Base-by-base conservation (phyloP, 805 yeast genomes). In the Lachancea fermentati region DNA sequence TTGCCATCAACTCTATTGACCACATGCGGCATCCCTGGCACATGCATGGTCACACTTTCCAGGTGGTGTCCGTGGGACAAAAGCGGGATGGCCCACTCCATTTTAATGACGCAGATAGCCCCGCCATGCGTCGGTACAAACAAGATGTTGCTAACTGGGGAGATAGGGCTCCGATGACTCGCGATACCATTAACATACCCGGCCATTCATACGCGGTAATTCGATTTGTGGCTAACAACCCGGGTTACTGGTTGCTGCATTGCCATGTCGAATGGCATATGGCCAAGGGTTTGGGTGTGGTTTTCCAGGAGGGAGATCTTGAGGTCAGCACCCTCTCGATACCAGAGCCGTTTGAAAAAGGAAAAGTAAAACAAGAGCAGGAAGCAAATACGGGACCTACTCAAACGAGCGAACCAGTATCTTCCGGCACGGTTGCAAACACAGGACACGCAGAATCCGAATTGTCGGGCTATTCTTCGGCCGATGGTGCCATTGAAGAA, bases 171-270 rank as follows among this genome's bases (percentile, higher is more conserved):
- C 87, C 82, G 4, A 54, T 72, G 55, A 57, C 67, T 31, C 66
- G 91, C 52, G 91, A 83, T 55, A 78, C 84, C 3, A 73, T 76
- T 24, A 67, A 72, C 49, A 78, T 82, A n/a, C 68, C 73, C 17
- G 73, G 79, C 19, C 72, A 73, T 48, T 79, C 83, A 3, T 71
- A 72, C 56, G 65, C 76, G 34, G 82, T 58, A 66, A 66, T 60
- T 30, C 66, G 93, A 42, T 77, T 82, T 54, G 65, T 63, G 42
- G 77, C 88, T 5, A 73, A 78, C 46, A 78, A 79, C 48, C 85
- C 88, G 2, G 93, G 94, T 15, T 72, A 79, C 19, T 84, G 94
- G 94, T 71, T 80, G 34, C 73, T 84, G 69, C 94, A 84, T 57
- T 84, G 94, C 60, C 88, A 81, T 51, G 72, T 79, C 35, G 85